A percentile compares a stretch with the other conserved stretches of the same genome.
phyloP scores from a whole-genome alignment of 192 early-diverging fungal genomes.

The Spinellus fusiger region DNA sequence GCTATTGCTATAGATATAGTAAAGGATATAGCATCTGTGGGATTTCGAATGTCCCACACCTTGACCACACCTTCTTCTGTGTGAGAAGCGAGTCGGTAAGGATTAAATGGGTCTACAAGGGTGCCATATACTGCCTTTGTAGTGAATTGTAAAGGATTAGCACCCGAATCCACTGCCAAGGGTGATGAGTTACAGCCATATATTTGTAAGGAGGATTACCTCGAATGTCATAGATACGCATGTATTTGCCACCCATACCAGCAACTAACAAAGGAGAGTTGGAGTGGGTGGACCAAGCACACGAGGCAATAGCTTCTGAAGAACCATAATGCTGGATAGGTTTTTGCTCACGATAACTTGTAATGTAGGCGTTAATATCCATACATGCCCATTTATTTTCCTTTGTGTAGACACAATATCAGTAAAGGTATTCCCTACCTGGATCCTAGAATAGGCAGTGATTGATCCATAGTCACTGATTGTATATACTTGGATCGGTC shows the following conservation, averaged over 20 bases:
- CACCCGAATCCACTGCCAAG: slow-evolving; percentile 32
- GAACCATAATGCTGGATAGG: slow-evolving; percentile 56
- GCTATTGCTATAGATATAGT: not conserved
- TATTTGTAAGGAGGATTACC: slow-evolving; percentile 18
- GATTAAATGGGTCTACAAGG: slow-evolving; percentile 61
- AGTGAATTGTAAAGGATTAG: slow-evolving; percentile 47
- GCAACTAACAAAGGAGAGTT: slow-evolving; percentile 53
- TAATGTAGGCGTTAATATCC: not conserved
- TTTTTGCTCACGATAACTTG: slow-evolving; percentile 13
- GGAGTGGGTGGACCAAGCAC: slow-evolving; percentile 54
- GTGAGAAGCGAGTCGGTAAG: slow-evolving; percentile 64
- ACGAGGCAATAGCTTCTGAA: slow-evolving; percentile 60
- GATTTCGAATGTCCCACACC: slow-evolving; percentile 72
- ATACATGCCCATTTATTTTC: too few species aligned
- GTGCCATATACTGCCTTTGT: slow-evolving; percentile 70
- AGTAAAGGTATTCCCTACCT: too few species aligned
- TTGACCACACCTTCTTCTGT: slow-evolving; percentile 59
- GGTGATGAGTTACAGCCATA: not conserved
- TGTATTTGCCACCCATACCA: slow-evolving; percentile 66
- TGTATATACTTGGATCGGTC: too few species aligned
- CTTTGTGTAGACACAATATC: too few species aligned
- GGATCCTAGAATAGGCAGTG: too few species aligned
- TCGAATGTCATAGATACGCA: slow-evolving; percentile 67
- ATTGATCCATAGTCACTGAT: too few species aligned
- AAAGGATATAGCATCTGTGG: slow-evolving; percentile 55